phyloP scores from a whole-genome alignment of 2,329 filamentous ascomycete genomes.

The Cladophialophora yegresii region DNA sequence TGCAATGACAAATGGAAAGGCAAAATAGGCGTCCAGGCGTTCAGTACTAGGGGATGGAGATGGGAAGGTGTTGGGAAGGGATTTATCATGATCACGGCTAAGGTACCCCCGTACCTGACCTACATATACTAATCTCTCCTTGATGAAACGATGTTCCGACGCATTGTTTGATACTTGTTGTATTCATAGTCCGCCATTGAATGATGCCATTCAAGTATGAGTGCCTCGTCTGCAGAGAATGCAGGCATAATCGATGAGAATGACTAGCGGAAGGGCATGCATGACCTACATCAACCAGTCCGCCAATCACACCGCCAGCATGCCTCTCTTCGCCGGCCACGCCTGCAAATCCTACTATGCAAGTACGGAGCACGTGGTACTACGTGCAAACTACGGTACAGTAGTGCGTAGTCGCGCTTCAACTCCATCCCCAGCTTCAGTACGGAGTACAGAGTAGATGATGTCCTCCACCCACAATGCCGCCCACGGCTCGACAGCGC shows the following conservation, averaged over 20 bases:
- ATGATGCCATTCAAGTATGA: neutral
- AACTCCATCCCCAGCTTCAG: neutral
- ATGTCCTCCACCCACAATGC: conserved; percentile 16
- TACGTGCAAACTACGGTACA: neutral
- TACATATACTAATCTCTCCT: neutral
- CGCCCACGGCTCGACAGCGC: conserved; percentile 20
- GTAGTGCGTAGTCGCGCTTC: neutral
- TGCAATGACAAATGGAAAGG: conserved; percentile 15
- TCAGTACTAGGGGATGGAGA: neutral
- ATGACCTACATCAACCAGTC: neutral
- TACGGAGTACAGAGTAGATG: no score
- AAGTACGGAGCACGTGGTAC: no score
- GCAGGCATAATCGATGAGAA: neutral
- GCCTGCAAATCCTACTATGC: neutral
- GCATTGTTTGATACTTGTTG: neutral
- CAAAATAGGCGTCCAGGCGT: conserved; percentile 14
- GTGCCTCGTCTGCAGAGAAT: neutral
- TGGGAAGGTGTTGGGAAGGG: no score
- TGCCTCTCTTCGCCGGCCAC: neutral
- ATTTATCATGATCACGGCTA: neutral
- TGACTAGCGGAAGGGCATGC: neutral
- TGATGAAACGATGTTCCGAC: neutral
- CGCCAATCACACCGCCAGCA: neutral
- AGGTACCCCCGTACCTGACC: neutral
- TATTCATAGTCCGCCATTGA: neutral